Percentiles rank a stretch among this genome's conserved stretches.
Evolutionary conservation across 768 basidiomycete genomes (phyloP).

Genomic region (Tulasnella sp.): DNA sequence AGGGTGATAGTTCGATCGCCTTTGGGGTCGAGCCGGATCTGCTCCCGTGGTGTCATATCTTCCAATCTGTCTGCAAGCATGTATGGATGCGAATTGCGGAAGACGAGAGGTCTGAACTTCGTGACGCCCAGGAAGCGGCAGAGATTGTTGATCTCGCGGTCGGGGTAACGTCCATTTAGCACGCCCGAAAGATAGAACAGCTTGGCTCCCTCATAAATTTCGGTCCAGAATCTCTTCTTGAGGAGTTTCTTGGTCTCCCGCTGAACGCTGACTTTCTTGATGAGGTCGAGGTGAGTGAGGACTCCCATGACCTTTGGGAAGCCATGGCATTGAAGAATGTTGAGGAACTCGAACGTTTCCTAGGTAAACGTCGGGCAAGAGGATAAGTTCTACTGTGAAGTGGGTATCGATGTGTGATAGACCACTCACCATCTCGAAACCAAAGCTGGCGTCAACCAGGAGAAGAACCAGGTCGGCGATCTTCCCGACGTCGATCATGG

Average conservation of each 20-base stretch:
- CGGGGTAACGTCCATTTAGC: slow-evolving; percentile 95
- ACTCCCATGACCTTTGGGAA: slow-evolving; percentile 98
- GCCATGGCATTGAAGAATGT: slow-evolving; percentile 93
- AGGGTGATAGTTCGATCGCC: slow-evolving; percentile 91
- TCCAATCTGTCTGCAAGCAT: slow-evolving; percentile 91
- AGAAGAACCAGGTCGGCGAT: slow-evolving; percentile 93
- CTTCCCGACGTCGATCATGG: slow-evolving; percentile 98
- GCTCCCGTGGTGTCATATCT: slow-evolving; percentile 87
- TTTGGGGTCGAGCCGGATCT: slow-evolving; percentile 74
- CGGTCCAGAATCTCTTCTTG: slow-evolving; percentile 99
- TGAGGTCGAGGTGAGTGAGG: slow-evolving; percentile 92
- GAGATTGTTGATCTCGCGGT: slow-evolving; percentile 92
- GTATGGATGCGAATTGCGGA: slow-evolving; percentile 93
- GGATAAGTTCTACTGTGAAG: not conserved
- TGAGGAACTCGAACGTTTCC: slow-evolving; percentile 99
- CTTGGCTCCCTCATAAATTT: slow-evolving; percentile 98
- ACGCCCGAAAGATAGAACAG: slow-evolving; percentile 97
- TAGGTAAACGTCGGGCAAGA: slow-evolving; percentile 37
- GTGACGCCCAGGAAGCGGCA: slow-evolving; percentile 95
- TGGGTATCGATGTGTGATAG: not conserved
- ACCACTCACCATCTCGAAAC: slow-evolving; percentile 89
- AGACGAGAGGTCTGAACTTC: slow-evolving; percentile 96
- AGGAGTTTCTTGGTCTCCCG: slow-evolving; percentile 88
- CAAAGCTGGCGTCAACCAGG: slow-evolving; percentile 97
- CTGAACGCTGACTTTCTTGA: slow-evolving; percentile 84